Percentiles rank a stretch among this genome's conserved stretches.
Conservation (phyloP, 441 rosid species). For the California macrophylla region DNA sequence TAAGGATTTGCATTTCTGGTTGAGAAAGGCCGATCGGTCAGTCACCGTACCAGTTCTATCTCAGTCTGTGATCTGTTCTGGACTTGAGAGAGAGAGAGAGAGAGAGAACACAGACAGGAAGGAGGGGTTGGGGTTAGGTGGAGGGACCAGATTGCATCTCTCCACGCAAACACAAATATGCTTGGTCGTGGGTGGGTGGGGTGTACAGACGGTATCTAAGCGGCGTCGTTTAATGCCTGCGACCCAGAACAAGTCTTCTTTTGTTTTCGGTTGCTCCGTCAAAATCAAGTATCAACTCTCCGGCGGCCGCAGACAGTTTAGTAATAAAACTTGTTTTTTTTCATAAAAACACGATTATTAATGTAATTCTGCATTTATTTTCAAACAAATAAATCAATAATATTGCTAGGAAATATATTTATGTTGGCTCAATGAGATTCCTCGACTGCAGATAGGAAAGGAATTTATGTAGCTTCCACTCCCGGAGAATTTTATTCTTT, state of each 20-base stretch:
- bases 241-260: background rate
- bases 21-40: constrained; percentile 6
- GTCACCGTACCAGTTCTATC: background rate
- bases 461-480: too few species aligned
- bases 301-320: too few species aligned
- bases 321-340: too few species aligned
- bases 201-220: background rate
- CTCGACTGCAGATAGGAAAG: too few species aligned
- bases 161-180: background rate
- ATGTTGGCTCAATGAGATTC: too few species aligned
- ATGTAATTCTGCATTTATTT: too few species aligned
- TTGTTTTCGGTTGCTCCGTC: background rate
- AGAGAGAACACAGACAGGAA: background rate
- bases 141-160: constrained; percentile 2
- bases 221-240: background rate
- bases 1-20: constrained; percentile 20
- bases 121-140: background rate
- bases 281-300: background rate
- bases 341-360: too few species aligned
- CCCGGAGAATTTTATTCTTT: too few species aligned
- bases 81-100: background rate
- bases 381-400: too few species aligned
- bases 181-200: background rate
- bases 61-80: background rate
- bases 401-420: too few species aligned